A percentile compares a stretch with the other conserved stretches of the same genome.
Evolutionary conservation across 2,329 filamentous ascomycete species (phyloP).

Genomic region (Xylaria sp.): DNA sequence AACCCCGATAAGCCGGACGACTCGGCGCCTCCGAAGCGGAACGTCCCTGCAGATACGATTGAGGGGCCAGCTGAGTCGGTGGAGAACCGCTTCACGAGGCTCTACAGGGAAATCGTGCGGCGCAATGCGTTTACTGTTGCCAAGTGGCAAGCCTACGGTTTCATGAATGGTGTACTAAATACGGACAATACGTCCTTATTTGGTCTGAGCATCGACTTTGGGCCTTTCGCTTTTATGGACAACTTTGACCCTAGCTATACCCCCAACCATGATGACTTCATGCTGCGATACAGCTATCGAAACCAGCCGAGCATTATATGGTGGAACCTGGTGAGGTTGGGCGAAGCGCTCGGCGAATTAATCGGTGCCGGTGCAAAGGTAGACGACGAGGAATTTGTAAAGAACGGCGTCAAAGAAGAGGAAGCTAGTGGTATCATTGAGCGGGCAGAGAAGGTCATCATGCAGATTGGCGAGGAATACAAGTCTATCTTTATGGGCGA

Average conservation of each 20-base stretch:
- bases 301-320: slow-evolving; percentile 96
- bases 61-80: slow-evolving; percentile 69
- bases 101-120: slow-evolving; percentile 86
- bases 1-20: slow-evolving; percentile 53
- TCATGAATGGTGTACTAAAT: slow-evolving; percentile 98
- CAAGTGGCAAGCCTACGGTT: slow-evolving; percentile 97
- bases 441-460: slow-evolving; percentile 83
- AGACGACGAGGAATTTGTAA: slow-evolving; percentile 71
- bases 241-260: slow-evolving; percentile 95
- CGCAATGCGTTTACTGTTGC: slow-evolving; percentile 88
- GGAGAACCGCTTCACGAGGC: slow-evolving; percentile 83
- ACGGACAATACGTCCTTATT: slow-evolving; percentile 95
- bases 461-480: slow-evolving; percentile 81
- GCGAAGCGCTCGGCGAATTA: slow-evolving; percentile 85
- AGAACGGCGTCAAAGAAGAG: slow-evolving; percentile 71
- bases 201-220: slow-evolving; percentile 90
- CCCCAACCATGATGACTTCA: slow-evolving; percentile 92
- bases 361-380: slow-evolving; percentile 75
- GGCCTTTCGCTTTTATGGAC: slow-evolving; percentile 96
- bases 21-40: slow-evolving; percentile 49
- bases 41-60: slow-evolving; percentile 58
- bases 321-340: slow-evolving; percentile 96
- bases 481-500: slow-evolving; percentile 84
- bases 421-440: slow-evolving; percentile 70
- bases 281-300: slow-evolving; percentile 85